These are phyloP conservation scores for Arthroderma sp. DNA, from an alignment of 2,329 filamentous ascomycete genomes.

Conservation along the genomic window DNA sequence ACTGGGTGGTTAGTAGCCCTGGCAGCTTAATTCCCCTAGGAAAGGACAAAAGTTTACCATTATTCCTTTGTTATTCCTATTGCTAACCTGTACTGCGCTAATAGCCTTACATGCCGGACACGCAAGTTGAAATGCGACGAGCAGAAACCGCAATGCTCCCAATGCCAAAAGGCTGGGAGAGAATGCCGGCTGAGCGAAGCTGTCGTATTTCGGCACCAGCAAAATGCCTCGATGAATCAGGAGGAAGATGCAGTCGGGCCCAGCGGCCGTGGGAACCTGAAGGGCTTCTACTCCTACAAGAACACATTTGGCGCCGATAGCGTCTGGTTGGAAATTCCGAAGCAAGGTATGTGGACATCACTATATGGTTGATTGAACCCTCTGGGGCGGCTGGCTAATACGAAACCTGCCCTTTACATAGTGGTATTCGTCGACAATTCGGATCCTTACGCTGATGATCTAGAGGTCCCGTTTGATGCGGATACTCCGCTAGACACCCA, in stretches of 20 bases:
- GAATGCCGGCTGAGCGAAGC: constrained; percentile 51
- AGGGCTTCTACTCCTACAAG: constrained; percentile 54
- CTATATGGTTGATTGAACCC: not conserved
- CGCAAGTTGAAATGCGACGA: constrained; percentile 56
- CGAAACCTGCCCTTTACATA: constrained; percentile 16
- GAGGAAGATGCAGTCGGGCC: constrained; percentile 27
- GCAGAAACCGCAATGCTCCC: constrained; percentile 47
- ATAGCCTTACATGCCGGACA: constrained; percentile 45
- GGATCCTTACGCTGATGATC: constrained; percentile 48
- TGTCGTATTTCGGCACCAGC: constrained; percentile 55
- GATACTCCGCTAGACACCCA: constrained; percentile 21
- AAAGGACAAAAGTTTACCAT: not conserved
- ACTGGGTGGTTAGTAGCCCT: constrained; percentile 27
- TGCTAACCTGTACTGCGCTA: not conserved
- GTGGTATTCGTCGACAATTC: constrained; percentile 52
- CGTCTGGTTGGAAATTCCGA: constrained; percentile 52
- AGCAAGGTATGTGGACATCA: constrained; percentile 34
- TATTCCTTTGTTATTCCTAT: not conserved
- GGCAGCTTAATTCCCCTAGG: not conserved
- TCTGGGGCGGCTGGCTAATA: not conserved
- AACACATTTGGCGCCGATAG: constrained; percentile 51
- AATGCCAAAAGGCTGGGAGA: constrained; percentile 49
- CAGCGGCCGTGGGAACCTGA: constrained; percentile 35
- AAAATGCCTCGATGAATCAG: constrained; percentile 57
- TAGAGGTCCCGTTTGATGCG: constrained; percentile 26